Evolutionary conservation across 495 filamentous ascomycete genomes (phyloP).

Genomic region (Aspergillus sclerotioniger): DNA sequence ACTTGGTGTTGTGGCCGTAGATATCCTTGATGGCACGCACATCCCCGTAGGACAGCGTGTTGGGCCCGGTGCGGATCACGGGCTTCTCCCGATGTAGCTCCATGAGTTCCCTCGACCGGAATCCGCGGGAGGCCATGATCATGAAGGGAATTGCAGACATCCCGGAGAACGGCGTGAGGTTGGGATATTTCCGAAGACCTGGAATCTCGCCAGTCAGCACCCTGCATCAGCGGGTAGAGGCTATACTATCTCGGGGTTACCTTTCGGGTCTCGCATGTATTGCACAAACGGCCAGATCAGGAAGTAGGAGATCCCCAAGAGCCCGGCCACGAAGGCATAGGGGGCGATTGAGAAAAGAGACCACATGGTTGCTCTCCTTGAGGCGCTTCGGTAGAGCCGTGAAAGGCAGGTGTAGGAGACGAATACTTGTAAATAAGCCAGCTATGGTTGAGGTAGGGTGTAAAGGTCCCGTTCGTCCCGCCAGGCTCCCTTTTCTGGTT

Average conservation of each 20-base stretch:
- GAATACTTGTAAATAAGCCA: neutral
- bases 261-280: conserved; percentile 49
- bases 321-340: conserved; percentile 26
- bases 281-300: conserved; percentile 36
- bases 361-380: conserved; percentile 19
- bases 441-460: neutral
- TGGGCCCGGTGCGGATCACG: conserved; percentile 53
- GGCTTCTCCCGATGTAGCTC: conserved; percentile 45
- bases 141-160: conserved; percentile 48
- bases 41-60: conserved; percentile 48
- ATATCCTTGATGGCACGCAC: conserved; percentile 53
- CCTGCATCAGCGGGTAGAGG: neutral
- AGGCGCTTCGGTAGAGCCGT: neutral
- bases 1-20: conserved; percentile 53
- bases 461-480: neutral
- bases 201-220: neutral
- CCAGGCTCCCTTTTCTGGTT: neutral
- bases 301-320: conserved; percentile 37
- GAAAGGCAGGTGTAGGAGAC: neutral
- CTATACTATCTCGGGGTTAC: conserved; percentile 10
- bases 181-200: conserved; percentile 52
- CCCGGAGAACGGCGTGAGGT: conserved; percentile 41
- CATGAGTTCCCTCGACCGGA: conserved; percentile 41
- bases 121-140: conserved; percentile 37
- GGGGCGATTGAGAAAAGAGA: conserved; percentile 26